Evolutionary conservation across 805 yeast species (phyloP).

Genomic region (Barnettozyma californica): DNA sequence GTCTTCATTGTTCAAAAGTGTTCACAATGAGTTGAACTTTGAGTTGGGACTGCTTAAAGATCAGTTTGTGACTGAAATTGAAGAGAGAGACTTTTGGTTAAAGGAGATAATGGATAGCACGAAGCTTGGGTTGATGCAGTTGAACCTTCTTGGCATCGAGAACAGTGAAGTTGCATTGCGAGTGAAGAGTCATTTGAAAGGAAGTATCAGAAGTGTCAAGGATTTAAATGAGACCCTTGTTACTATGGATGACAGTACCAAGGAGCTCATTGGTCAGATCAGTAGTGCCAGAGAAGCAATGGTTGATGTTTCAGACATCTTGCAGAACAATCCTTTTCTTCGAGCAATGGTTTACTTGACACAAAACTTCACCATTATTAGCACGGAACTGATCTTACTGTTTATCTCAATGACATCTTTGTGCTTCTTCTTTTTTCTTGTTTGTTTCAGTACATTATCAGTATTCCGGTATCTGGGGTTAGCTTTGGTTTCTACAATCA

Average conservation of each 20-base stretch:
- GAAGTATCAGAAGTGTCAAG: not conserved
- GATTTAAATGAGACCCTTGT: not conserved
- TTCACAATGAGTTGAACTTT: conserved; percentile 6
- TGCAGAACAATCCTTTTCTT: conserved; percentile 2
- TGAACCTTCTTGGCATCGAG: not conserved
- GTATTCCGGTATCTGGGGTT: conserved; percentile 1
- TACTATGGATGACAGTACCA: not conserved
- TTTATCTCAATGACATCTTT: not conserved
- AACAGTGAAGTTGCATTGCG: not conserved
- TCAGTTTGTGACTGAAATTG: conserved; percentile 13
- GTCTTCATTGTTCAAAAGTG: conserved; percentile 8
- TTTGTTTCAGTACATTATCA: not conserved
- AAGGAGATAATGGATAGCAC: not conserved
- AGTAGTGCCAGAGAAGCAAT: not conserved
- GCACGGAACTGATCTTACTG: not conserved
- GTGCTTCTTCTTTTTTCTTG: conserved; percentile 2
- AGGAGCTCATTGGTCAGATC: conserved; percentile 1
- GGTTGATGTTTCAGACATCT: conserved; percentile 1
- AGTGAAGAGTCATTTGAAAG: not conserved
- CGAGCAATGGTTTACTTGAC: not conserved
- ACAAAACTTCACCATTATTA: not conserved
- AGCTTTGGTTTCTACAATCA: not conserved
- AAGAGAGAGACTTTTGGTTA: conserved; percentile 8
- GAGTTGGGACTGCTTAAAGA: conserved; percentile 10
- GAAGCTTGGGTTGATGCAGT: not conserved